Conservation (phyloP, 345 rosid genomes). For the Boechera divaricarpa region DNA sequence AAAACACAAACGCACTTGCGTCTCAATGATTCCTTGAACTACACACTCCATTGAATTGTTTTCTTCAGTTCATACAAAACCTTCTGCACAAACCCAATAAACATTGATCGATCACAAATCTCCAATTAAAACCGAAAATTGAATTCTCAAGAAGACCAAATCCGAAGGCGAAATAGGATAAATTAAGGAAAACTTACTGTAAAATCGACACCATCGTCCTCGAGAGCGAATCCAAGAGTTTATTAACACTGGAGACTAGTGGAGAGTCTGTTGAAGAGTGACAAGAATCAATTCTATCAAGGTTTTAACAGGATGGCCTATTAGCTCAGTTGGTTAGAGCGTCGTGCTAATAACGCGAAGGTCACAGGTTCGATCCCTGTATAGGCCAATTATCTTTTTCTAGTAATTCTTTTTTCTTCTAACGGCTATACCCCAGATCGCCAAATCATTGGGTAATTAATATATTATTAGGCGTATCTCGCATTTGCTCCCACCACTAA, state of each 20-base stretch:
- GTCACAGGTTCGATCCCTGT: conserved; percentile 80
- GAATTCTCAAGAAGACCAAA: background rate
- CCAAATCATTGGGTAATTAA: too few species aligned
- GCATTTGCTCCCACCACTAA: too few species aligned
- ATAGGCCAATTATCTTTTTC: conserved; percentile 52
- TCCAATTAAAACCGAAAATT: background rate
- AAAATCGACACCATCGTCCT: background rate
- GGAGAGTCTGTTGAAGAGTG: too few species aligned
- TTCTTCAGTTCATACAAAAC: conserved; percentile 27
- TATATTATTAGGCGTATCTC: too few species aligned
- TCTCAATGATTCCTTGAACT: conserved; percentile 78
- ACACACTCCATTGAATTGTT: conserved; percentile 64
- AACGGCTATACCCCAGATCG: too few species aligned
- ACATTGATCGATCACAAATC: background rate
- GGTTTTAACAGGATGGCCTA: conserved; percentile 33
- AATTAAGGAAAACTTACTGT: conserved; percentile 1
- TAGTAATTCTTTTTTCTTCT: too few species aligned
- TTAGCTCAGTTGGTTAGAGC: conserved; percentile 91
- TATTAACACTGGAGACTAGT: background rate
- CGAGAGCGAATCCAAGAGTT: background rate
- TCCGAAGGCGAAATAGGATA: background rate
- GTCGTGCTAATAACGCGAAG: conserved; percentile 97
- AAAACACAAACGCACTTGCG: conserved; percentile 51
- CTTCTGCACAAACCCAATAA: conserved; percentile 16
- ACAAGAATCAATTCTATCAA: too few species aligned